These are phyloP conservation scores for Cerrena zonata DNA, from an alignment of 1,284 basidiomycete genomes.

Conservation along the genomic window DNA sequence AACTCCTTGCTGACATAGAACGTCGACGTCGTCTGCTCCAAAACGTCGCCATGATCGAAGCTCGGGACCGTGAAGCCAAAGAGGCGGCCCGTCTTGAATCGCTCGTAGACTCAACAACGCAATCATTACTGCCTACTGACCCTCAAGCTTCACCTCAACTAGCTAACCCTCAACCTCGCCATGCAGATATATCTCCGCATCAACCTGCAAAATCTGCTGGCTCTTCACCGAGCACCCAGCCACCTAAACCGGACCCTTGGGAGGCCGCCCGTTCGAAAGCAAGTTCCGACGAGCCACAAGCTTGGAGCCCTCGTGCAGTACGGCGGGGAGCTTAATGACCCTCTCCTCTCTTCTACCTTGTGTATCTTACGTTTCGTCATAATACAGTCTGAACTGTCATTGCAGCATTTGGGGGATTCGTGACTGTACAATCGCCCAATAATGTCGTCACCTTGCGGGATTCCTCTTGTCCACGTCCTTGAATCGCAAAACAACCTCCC, in stretches of 20 bases:
- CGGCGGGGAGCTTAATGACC: constrained; percentile 12
- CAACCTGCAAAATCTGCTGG: not conserved
- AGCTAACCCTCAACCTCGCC: not conserved
- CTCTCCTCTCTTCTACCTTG: no score
- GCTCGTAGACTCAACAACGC: not conserved
- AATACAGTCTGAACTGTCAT: no score
- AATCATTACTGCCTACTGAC: constrained; percentile 6
- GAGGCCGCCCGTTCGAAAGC: not conserved
- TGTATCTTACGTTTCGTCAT: no score
- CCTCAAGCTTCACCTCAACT: not conserved
- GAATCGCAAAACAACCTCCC: no score
- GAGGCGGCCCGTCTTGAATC: constrained; percentile 12
- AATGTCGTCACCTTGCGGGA: no score
- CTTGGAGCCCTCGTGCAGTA: constrained; percentile 11
- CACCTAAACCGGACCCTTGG: not conserved
- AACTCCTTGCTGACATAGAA: constrained; percentile 23
- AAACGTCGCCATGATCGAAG: constrained; percentile 25
- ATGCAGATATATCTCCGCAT: not conserved
- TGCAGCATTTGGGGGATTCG: no score
- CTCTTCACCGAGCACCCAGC: not conserved
- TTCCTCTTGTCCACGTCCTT: no score
- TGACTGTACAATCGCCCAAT: no score
- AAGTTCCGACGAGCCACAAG: constrained; percentile 10
- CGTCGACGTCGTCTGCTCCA: constrained; percentile 20
- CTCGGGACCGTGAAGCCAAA: constrained; percentile 23